Conservation (phyloP, 1,284 basidiomycete species). For the Apiotrichum gamsii region DNA sequence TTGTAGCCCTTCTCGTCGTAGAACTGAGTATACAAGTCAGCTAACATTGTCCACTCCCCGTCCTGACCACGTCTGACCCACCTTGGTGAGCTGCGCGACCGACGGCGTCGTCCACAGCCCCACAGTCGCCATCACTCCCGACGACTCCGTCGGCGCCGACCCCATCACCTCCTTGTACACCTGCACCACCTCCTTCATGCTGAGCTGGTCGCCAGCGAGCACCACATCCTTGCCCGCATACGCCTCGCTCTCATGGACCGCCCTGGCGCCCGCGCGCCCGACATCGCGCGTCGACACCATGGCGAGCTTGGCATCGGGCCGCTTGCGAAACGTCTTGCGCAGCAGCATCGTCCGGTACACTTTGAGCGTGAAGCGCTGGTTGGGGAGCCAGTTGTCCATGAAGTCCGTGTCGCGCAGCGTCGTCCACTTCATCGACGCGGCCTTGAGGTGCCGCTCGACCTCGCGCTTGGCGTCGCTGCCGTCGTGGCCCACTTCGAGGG, state of each 20-base stretch:
- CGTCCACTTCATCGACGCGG: slow-evolving; percentile 4
- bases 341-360: slow-evolving; percentile 25
- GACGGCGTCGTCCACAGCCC: slow-evolving; percentile 8
- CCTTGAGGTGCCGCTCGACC: slow-evolving; percentile 23
- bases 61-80: too few relatives aligned
- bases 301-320: slow-evolving; percentile 17
- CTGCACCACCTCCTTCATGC: slow-evolving; percentile 17
- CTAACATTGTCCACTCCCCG: too few relatives aligned
- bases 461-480: slow-evolving; percentile 27
- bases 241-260: slow-evolving; percentile 12
- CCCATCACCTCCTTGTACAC: slow-evolving; percentile 22
- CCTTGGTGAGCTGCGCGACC: slow-evolving; percentile 11
- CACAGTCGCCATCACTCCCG: slow-evolving; percentile 9
- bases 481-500: slow-evolving; percentile 12
- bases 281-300: slow-evolving; percentile 22
- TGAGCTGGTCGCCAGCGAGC: slow-evolving; percentile 25
- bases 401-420: slow-evolving; percentile 14
- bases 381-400: slow-evolving; percentile 23
- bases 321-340: slow-evolving; percentile 17
- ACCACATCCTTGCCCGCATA: slow-evolving; percentile 10
- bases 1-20: slow-evolving; percentile 21
- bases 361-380: slow-evolving; percentile 14
- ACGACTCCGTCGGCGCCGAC: slow-evolving; percentile 9
- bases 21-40: slow-evolving; percentile 14
- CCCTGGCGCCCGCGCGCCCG: slow-evolving; percentile 21